Base-by-base conservation (phyloP, 345 rosid species). In the Erucastrum elatum region DNA sequence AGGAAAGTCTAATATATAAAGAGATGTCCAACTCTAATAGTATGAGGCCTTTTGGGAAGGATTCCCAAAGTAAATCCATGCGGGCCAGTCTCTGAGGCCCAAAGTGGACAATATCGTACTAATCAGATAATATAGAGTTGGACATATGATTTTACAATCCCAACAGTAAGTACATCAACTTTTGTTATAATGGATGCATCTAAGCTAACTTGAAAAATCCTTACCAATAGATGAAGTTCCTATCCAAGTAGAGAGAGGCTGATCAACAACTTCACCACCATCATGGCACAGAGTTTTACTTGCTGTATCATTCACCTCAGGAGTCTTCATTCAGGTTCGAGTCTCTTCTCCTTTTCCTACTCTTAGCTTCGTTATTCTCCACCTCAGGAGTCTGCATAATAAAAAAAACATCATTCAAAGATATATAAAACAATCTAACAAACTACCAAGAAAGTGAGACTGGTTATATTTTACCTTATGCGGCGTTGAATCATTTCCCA, bases 231-330 rank as follows among this genome's bases (percentile, higher is more conserved):
- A 69, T 30, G 12, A 8, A 33, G 73, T 77, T 7, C 82, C 87
- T 34, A 84, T 75, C 15, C 6, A 46, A 6, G 75, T 58, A 56
- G 90, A 81, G 39, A 88, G 74, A 75, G 88, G 90, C 80, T 27
- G 72, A 29, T 71, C 66, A 13, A 10, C 60, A 15, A 61, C 21
- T 62, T 61, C 60, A 62, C 64, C 21, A 21, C 21, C 15, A 53
- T 53, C 60, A 27, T 25, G 35, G 73, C 44, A 29, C 25, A 6
- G 16, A 6, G 16, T 16, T 58, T 66, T 55, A 55, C 31, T 66
- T 15, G 37, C 3, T 26, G 63, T 25, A 46, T 17, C 41, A 53
- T 64, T 70, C 46, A 53, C 29, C 64, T 63, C 63, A 56, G 61
- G 11, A 37, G 4, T 51, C 56, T 51, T 60, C 34, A 12, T 7